Conservation (phyloP, 352 stramenopile genomes). For the Thraustochytrium sp. region DNA sequence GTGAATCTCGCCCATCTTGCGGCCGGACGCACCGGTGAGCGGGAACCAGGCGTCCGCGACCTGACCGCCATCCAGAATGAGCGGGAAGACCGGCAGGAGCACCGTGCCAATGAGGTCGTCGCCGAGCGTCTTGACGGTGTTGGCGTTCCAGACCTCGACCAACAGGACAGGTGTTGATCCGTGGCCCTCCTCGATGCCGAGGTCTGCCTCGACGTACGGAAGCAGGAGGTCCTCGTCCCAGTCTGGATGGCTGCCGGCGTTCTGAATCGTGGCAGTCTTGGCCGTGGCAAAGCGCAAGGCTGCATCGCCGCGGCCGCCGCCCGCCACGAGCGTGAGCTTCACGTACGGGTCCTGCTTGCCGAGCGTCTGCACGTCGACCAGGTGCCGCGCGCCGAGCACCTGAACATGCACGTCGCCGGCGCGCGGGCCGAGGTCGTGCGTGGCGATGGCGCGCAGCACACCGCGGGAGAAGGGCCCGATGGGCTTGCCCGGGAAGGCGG, state of each 20-base stretch:
- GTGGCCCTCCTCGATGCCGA: background rate
- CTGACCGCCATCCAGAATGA: background rate
- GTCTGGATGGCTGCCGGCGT: background rate
- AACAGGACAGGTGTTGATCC: background rate
- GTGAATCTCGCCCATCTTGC: background rate
- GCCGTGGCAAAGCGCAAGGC: background rate
- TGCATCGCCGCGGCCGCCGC: background rate
- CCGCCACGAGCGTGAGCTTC: slow-evolving; percentile 16
- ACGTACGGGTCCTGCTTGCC: slow-evolving; percentile 22
- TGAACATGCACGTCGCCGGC: slow-evolving; percentile 19
- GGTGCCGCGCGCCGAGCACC: slow-evolving; percentile 4
- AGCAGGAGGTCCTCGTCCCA: slow-evolving; percentile 30
- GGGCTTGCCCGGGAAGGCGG: slow-evolving; percentile 16
- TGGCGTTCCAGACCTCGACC: slow-evolving; percentile 26
- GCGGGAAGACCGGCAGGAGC: background rate
- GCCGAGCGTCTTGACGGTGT: background rate
- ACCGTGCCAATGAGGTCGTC: slow-evolving; percentile 7
- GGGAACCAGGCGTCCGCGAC: slow-evolving; percentile 27
- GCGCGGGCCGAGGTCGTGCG: background rate
- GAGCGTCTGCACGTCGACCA: slow-evolving; percentile 19
- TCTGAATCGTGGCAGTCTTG: background rate
- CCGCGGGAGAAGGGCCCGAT: background rate
- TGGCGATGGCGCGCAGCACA: background rate
- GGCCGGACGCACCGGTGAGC: background rate
- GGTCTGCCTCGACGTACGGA: background rate